Percentiles rank a stretch among this genome's conserved stretches.
Conservation (phyloP, 139 green algal genomes). For the Chlamydomonas sp. region DNA sequence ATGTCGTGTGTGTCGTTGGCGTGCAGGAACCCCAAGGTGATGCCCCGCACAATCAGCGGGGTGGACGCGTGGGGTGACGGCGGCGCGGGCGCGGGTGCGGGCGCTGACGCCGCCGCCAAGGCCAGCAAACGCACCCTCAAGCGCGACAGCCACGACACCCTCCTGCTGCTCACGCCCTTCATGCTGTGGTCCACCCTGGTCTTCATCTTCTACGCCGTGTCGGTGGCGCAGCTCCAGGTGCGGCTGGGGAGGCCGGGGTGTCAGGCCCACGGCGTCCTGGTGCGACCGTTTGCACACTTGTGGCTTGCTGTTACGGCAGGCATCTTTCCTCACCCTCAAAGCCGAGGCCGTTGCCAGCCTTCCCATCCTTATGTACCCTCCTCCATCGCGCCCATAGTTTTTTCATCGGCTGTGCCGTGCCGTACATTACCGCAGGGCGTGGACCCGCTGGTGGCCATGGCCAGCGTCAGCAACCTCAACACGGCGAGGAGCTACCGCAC, state of each 20-base stretch:
- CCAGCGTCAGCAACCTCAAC: constrained; percentile 22
- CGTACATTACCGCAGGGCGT: not conserved
- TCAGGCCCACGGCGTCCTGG: not conserved
- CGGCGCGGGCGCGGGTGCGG: no score
- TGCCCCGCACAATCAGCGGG: no score
- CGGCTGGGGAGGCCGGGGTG: not conserved
- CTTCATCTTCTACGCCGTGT: constrained; percentile 16
- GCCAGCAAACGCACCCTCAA: not conserved
- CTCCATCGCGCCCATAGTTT: no score
- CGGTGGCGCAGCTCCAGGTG: constrained; percentile 11
- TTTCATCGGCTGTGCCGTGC: not conserved
- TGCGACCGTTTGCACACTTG: not conserved
- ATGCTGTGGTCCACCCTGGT: constrained; percentile 22
- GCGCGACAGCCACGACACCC: constrained; percentile 4
- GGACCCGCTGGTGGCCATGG: constrained; percentile 10
- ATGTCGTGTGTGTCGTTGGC: no score
- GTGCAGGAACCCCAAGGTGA: no score
- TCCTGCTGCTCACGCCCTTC: constrained; percentile 11
- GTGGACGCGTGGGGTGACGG: no score
- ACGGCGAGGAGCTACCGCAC: constrained; percentile 13
- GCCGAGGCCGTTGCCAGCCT: no score
- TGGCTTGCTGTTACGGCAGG: not conserved
- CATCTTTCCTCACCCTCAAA: not conserved
- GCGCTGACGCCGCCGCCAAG: not conserved
- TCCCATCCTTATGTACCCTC: no score